Evolutionary conservation across 768 basidiomycete species (phyloP).

Genomic region (Punctularia strigosozonata): DNA sequence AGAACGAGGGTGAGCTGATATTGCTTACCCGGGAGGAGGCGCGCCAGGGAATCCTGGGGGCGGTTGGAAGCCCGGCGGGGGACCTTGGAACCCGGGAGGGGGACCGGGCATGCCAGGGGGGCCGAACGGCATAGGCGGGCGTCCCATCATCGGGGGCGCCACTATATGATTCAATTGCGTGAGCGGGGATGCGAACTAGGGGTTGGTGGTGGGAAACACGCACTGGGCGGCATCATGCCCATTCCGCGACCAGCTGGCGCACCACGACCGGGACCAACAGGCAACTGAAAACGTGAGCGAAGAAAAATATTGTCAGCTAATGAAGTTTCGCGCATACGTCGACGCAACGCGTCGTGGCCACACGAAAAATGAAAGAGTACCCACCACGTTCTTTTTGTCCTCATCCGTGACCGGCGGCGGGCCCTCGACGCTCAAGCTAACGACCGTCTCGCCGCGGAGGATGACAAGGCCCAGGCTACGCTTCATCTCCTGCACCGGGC

Average conservation of each 20-base stretch:
- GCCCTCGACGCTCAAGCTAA: slow-evolving; percentile 90
- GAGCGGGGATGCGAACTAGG: slow-evolving; percentile 2
- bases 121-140: slow-evolving; percentile 57
- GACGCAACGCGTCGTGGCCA: slow-evolving; percentile 3
- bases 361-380: slow-evolving; percentile 15
- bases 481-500: slow-evolving; percentile 87
- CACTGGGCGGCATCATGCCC: slow-evolving; percentile 87
- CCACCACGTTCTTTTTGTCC: slow-evolving; percentile 73
- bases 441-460: slow-evolving; percentile 90
- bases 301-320: too few relatives aligned
- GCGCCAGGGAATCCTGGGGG: slow-evolving; percentile 71
- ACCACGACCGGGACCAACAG: slow-evolving; percentile 85
- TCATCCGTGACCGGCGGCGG: slow-evolving; percentile 88
- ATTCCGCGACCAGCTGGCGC: slow-evolving; percentile 96
- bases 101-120: slow-evolving; percentile 76
- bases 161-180: slow-evolving; percentile 24
- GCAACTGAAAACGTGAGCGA: slow-evolving; percentile 37
- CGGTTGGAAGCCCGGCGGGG: slow-evolving; percentile 77
- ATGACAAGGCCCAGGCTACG: slow-evolving; percentile 94
- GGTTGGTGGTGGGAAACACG: slow-evolving; percentile 17
- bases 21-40: slow-evolving; percentile 75
- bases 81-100: slow-evolving; percentile 77
- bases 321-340: too few relatives aligned
- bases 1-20: background rate
- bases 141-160: slow-evolving; percentile 46